A percentile compares a stretch with the other conserved stretches of the same genome.
phyloP scores from a whole-genome alignment of 345 rosid genomes.

The Pugionium dolabratum region DNA sequence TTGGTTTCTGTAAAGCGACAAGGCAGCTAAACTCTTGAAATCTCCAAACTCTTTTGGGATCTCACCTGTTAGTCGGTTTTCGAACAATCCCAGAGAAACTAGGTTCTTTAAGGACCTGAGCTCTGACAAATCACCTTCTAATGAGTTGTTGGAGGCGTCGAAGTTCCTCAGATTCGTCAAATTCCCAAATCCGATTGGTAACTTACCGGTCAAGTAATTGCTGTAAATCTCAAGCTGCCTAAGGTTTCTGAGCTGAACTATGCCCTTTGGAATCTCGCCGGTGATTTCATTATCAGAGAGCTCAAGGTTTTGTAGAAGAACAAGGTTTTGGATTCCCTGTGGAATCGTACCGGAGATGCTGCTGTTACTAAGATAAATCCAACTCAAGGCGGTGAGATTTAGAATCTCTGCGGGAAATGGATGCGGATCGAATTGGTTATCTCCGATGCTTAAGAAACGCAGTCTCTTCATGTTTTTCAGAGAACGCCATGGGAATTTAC shows the following conservation, averaged over 20 bases:
- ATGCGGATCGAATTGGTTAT: slow-evolving; percentile 53
- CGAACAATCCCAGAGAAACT: slow-evolving; percentile 56
- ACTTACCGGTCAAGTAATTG: slow-evolving; percentile 59
- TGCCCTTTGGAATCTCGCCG: slow-evolving; percentile 64
- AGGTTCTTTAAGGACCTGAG: slow-evolving; percentile 51
- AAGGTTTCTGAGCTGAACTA: slow-evolving; percentile 50
- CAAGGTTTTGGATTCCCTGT: slow-evolving; percentile 56
- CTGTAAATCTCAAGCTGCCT: slow-evolving; percentile 74
- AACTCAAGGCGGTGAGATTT: slow-evolving; percentile 52
- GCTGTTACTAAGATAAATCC: slow-evolving; percentile 73
- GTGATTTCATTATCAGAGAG: slow-evolving; percentile 58
- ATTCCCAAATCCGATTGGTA: slow-evolving; percentile 65
- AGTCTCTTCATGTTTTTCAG: slow-evolving; percentile 52
- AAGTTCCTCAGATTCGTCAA: slow-evolving; percentile 52
- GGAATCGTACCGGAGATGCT: slow-evolving; percentile 78
- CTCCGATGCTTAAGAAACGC: slow-evolving; percentile 70
- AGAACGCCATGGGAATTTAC: slow-evolving; percentile 72
- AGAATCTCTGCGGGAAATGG: slow-evolving; percentile 63
- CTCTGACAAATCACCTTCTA: slow-evolving; percentile 68
- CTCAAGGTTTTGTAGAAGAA: slow-evolving; percentile 61
- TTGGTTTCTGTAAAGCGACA: slow-evolving; percentile 66
- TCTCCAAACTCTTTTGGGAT: slow-evolving; percentile 70
- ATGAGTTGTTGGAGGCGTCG: slow-evolving; percentile 61
- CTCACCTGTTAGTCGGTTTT: slow-evolving; percentile 65
- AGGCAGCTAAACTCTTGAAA: slow-evolving; percentile 50